phyloP scores from a whole-genome alignment of 2,329 filamentous ascomycete genomes.

The Diaporthe citrichinensis region DNA sequence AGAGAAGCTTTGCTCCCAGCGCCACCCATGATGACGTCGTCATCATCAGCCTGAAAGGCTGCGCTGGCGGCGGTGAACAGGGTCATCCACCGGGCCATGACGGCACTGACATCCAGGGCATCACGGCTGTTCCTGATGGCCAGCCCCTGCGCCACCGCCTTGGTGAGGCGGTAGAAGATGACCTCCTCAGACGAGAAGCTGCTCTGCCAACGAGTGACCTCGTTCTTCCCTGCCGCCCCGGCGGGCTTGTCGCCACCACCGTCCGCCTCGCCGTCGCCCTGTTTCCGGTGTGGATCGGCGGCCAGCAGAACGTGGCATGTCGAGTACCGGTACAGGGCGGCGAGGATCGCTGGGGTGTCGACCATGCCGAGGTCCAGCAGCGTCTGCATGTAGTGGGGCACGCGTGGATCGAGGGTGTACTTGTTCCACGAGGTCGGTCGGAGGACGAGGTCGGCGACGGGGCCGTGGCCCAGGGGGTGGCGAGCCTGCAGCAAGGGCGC shows the following conservation, averaged over 20 bases:
- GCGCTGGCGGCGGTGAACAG: constrained; percentile 67
- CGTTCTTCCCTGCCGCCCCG: constrained; percentile 42
- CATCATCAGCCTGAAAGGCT: constrained; percentile 58
- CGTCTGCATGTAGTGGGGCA: constrained; percentile 71
- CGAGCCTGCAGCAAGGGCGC: constrained; percentile 64
- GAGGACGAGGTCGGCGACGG: constrained; percentile 72
- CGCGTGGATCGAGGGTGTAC: constrained; percentile 70
- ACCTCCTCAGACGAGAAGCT: constrained; percentile 84
- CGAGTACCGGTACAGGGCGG: constrained; percentile 70
- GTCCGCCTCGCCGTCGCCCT: constrained; percentile 37
- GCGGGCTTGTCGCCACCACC: constrained; percentile 32
- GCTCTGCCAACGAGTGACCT: constrained; percentile 63
- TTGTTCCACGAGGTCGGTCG: constrained; percentile 64
- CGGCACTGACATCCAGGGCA: constrained; percentile 64
- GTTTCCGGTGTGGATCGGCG: constrained; percentile 39
- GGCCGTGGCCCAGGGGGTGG: constrained; percentile 64
- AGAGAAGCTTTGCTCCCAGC: constrained; percentile 54
- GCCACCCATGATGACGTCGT: constrained; percentile 59
- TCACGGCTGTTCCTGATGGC: constrained; percentile 62
- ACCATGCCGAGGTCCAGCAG: constrained; percentile 66
- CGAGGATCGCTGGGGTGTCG: constrained; percentile 68
- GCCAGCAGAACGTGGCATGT: constrained; percentile 59
- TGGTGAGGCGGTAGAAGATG: constrained; percentile 92
- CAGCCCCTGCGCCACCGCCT: constrained; percentile 77
- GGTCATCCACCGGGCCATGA: constrained; percentile 71